Percentiles rank a stretch among this genome's conserved stretches.
phyloP scores from a whole-genome alignment of 2,329 filamentous ascomycete species.

The Aphanoascus verrucosus region DNA sequence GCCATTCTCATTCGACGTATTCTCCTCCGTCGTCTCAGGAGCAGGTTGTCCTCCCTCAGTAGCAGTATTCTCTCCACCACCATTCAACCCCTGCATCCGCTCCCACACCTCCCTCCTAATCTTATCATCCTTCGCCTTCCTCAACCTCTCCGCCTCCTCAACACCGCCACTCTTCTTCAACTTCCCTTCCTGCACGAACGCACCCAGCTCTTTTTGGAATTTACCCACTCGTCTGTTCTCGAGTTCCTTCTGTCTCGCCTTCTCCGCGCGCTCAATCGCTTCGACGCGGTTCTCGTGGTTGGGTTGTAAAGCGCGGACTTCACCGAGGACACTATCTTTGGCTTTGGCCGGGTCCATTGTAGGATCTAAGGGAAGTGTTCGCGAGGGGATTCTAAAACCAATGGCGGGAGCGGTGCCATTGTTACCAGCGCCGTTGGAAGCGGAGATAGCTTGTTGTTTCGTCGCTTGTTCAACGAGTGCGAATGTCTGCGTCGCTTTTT shows the following conservation, averaged over 20 bases:
- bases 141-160: constrained; percentile 79
- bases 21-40: constrained; percentile 19
- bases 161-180: constrained; percentile 93
- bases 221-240: constrained; percentile 62
- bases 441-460: constrained; percentile 83
- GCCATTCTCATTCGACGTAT: constrained; percentile 5
- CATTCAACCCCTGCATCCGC: constrained; percentile 39
- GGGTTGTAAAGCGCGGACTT: constrained; percentile 83
- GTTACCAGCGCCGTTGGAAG: constrained; percentile 26
- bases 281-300: constrained; percentile 90
- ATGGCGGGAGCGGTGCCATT: constrained; percentile 33
- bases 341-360: constrained; percentile 63
- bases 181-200: constrained; percentile 79
- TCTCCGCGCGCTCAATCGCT: constrained; percentile 94
- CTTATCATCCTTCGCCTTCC: constrained; percentile 75
- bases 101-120: constrained; percentile 65
- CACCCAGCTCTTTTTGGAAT: constrained; percentile 73
- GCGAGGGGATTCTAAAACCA: constrained; percentile 43
- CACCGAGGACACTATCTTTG: constrained; percentile 82
- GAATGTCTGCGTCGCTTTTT: constrained; percentile 89
- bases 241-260: constrained; percentile 77
- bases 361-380: constrained; percentile 40
- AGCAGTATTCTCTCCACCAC: constrained; percentile 41
- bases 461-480: constrained; percentile 92
- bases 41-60: constrained; percentile 25